phyloP scores from a whole-genome alignment of 1,284 basidiomycete species.

The Schizophyllum amplum region DNA sequence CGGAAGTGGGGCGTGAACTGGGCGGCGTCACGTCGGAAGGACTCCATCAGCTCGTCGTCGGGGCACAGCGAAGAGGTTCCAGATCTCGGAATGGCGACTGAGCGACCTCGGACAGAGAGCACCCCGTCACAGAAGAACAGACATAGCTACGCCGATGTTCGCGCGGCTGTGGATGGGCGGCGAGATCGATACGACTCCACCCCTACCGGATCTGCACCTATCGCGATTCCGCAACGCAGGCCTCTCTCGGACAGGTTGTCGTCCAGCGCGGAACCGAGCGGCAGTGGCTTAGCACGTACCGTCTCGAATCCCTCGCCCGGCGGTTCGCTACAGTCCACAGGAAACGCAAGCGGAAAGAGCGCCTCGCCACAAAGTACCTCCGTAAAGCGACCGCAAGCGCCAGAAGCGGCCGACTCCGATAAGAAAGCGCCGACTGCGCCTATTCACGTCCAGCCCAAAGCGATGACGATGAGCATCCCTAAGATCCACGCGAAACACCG shows the following conservation, averaged over 20 bases:
- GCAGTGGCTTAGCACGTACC: conserved; percentile 10
- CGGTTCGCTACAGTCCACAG: conserved; percentile 9
- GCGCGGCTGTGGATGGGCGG: conserved; percentile 60
- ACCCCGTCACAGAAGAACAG: conserved; percentile 11
- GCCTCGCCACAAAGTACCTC: conserved; percentile 10
- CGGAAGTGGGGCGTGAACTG: conserved; percentile 85
- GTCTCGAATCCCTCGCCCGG: conserved; percentile 7
- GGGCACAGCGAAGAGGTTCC: conserved; percentile 30
- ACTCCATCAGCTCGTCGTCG: neutral
- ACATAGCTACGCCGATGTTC: conserved; percentile 59
- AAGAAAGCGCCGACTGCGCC: conserved; percentile 18
- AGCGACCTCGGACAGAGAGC: conserved; percentile 25
- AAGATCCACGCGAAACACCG: conserved; percentile 72
- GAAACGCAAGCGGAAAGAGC: neutral
- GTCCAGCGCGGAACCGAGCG: neutral
- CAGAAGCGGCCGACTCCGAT: conserved; percentile 19
- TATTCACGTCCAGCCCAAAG: conserved; percentile 66
- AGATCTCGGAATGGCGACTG: conserved; percentile 34
- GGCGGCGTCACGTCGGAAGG: conserved; percentile 21
- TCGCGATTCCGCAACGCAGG: conserved; percentile 9
- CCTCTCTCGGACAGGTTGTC: neutral
- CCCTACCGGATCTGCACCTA: conserved; percentile 3
- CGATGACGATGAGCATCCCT: conserved; percentile 71
- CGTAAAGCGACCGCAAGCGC: conserved; percentile 12
- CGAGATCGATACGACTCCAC: conserved; percentile 29